phyloP scores from a whole-genome alignment of 2,329 filamentous ascomycete genomes.

The Triangularia verruculosa region DNA sequence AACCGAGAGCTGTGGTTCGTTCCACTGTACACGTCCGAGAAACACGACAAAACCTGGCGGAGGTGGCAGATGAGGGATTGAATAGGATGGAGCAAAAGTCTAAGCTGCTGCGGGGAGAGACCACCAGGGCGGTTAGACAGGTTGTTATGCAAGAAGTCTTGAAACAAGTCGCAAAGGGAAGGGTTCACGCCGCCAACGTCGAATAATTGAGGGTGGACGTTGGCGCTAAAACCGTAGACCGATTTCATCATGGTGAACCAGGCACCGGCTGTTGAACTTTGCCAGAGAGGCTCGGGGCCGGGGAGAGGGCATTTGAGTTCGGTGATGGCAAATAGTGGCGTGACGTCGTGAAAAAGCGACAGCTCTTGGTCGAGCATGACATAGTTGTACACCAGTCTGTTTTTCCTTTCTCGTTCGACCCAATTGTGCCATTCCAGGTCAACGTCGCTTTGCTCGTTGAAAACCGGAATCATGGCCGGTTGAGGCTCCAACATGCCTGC shows the following conservation, averaged over 20 bases:
- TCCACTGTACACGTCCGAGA: conserved; percentile 45
- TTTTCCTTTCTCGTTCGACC: conserved; percentile 62
- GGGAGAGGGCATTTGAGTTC: conserved; percentile 65
- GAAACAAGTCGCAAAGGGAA: conserved; percentile 64
- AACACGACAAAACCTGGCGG: conserved; percentile 62
- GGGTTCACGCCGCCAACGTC: conserved; percentile 48
- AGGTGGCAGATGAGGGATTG: conserved; percentile 64
- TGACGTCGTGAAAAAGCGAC: conserved; percentile 62
- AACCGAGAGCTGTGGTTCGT: conserved; percentile 34
- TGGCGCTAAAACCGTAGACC: conserved; percentile 50
- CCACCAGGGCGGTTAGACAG: conserved; percentile 44
- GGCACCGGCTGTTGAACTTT: conserved; percentile 53
- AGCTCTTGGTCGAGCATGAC: conserved; percentile 72
- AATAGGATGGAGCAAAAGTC: conserved; percentile 66
- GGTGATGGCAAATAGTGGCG: conserved; percentile 61
- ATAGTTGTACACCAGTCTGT: conserved; percentile 72
- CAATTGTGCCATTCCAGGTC: conserved; percentile 61
- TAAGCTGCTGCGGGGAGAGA: conserved; percentile 55
- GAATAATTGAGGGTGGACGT: conserved; percentile 51
- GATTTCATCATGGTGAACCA: conserved; percentile 61
- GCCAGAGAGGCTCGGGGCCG: conserved; percentile 59
- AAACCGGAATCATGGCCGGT: conserved; percentile 42
- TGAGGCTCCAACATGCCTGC: conserved; percentile 62
- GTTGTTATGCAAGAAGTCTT: conserved; percentile 64
- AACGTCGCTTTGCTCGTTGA: conserved; percentile 41